Evolutionary conservation across 2,329 filamentous ascomycete genomes (phyloP), one percentile per base, ranked within the genome.

Genomic region (Phialophora expanda): DNA sequence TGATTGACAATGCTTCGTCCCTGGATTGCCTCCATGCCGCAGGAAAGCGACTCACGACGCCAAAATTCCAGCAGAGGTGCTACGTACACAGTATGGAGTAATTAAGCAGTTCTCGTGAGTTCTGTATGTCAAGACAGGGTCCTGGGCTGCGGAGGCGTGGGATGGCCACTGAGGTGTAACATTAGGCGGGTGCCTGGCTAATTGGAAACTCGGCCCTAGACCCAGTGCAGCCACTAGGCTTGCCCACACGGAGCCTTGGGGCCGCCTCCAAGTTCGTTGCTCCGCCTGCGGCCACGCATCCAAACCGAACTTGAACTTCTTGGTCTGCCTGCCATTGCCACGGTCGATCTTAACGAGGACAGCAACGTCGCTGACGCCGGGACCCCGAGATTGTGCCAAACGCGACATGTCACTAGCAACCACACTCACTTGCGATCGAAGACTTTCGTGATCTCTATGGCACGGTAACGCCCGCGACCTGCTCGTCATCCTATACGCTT

Each of bases 241-340:
- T 51, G 44, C 61, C 55, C 55, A 32, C 61, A 38, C 34, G 55
- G 32, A 56, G 56, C 7, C 24, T 24, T 28, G 56, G 30, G 30
- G 55, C n/a, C 41, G 53, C 56, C 44, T 59, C 24, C 56, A 59
- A 51, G 34, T 34, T 34, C 20, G 56, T 51, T 66, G 59, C 59
- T 62, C 58, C 59, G 53, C 59, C 64, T 62, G 59, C 64, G 58
- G 32, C 59, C 64, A 41, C 64, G 58, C 58, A 66, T 57, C 51
- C 44, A 38, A 34, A 44, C 46, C 30, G 28, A 53, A 44, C 26
- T 32, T 34, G 58, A 32, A 12, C 28, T 53, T 54, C 46, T 61
- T 41, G 58, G 56, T 59, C 28, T 60, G 44, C 41, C 28, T 60
- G 44, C 41, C 41, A 57, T 57, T 57, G 53, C 54, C 58, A 61